Base-by-base conservation (phyloP, 2,329 filamentous ascomycete genomes). In the Raffaelea arxii region DNA sequence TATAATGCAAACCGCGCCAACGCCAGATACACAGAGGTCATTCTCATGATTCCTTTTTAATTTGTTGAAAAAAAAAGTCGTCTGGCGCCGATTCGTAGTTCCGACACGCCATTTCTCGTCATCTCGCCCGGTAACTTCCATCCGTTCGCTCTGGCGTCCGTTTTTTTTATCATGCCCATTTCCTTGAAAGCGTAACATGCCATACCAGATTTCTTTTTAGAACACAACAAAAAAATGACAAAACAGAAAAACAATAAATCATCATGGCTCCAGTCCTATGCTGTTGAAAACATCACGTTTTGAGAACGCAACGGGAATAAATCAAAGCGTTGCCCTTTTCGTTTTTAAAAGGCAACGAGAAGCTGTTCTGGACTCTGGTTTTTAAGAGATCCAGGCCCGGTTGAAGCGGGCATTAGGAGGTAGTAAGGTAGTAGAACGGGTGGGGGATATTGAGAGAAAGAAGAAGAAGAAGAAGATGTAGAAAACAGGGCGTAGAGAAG, bases 221-320 rank as follows among this genome's bases (percentile, higher is more conserved):
- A 18, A 41, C n/a, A 44, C 40, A 38, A 44, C 45, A 41, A 41
- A 45, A 44, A 41, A 35, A 42, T 27, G 25, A 30, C 27, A 41
- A 37, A 40, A 45, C 43, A 40, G 19, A 46, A 41, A 43, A 36
- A 22, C 35, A 42, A 41, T n/a, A 30, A 39, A n/a, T 44, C 32
- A 38, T 27, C 22, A 44, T 43, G 44, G 51, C 51, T 53, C 52
- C 50, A 45, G 49, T 51, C 50, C 52, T 48, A 58, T 58, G 56
- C 56, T 58, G 56, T 58, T 58, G 56, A 58, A 53, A 56, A 57
- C 56, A 58, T 58, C 49, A 49, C n/a, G n/a, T 50, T 50, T 53
- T 50, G 41, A 47, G 46, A 43, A 45, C 30, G 21, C 18, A n/a
- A 27, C 11, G 38, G 9, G 41, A 52, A 48, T 32, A 32, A 40